A percentile compares a stretch with the other conserved stretches of the same genome.
These are phyloP conservation scores for Boechera stricta DNA, from an alignment of 345 rosid genomes.

Conservation along the genomic window DNA sequence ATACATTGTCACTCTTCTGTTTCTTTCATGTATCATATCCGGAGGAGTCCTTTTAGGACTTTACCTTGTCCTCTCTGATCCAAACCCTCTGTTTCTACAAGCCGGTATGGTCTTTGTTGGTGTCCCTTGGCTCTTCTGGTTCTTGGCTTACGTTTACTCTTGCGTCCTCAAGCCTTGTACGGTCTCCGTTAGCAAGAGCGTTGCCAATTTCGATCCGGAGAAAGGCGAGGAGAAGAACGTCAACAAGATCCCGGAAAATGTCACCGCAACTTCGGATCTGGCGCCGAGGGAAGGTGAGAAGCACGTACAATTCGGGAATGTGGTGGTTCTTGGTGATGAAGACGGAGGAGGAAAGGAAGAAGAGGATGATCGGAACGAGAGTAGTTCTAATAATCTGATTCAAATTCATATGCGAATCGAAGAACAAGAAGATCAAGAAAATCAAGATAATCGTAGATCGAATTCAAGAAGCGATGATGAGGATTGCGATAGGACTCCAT, in stretches of 20 bases:
- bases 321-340: constrained; percentile 48
- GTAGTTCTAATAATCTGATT: constrained; percentile 31
- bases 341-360: background rate
- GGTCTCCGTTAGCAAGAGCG: constrained; percentile 15
- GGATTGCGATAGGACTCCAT: constrained; percentile 42
- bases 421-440: constrained; percentile 1
- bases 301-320: constrained; percentile 60
- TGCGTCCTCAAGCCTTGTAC: constrained; percentile 51
- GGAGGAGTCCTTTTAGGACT: constrained; percentile 65
- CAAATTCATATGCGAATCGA: constrained; percentile 20
- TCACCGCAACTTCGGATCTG: constrained; percentile 17
- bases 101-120: constrained; percentile 60
- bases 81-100: constrained; percentile 51
- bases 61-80: constrained; percentile 51
- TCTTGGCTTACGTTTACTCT: constrained; percentile 56
- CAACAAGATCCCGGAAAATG: constrained; percentile 4
- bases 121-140: constrained; percentile 80
- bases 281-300: constrained; percentile 41
- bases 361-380: constrained; percentile 9
- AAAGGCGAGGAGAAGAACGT: constrained; percentile 22
- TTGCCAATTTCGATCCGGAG: constrained; percentile 34
- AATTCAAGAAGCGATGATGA: constrained; percentile 39
- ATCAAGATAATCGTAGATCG: constrained; percentile 7
- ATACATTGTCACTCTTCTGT: constrained; percentile 48
- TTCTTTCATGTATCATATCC: constrained; percentile 53